Evolutionary conservation across 2,329 filamentous ascomycete species (phyloP).

Genomic region (Fusarium sp.): DNA sequence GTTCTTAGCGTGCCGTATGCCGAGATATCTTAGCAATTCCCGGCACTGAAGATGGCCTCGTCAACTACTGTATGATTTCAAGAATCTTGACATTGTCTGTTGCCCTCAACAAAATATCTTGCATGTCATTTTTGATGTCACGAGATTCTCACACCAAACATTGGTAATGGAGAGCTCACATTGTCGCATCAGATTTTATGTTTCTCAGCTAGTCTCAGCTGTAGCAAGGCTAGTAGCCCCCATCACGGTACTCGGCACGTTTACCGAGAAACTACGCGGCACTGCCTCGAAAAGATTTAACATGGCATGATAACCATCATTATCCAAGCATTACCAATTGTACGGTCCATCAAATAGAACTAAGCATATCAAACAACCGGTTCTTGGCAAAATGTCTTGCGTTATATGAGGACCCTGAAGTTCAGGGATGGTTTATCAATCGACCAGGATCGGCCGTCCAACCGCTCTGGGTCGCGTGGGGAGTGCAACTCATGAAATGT

Average conservation of each 20-base stretch:
- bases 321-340: not conserved
- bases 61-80: fast-evolving
- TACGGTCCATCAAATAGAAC: not conserved
- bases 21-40: not conserved
- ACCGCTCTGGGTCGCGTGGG: not conserved
- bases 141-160: not conserved
- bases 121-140: not conserved
- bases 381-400: not conserved
- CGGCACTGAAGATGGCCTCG: not conserved
- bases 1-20: not conserved
- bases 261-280: not conserved
- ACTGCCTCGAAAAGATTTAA: not conserved
- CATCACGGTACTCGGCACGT: not conserved
- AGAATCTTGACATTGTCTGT: too few species aligned
- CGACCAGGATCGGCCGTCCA: not conserved
- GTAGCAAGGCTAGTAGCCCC: not conserved
- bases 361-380: not conserved
- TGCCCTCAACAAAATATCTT: not conserved
- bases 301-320: not conserved
- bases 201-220: not conserved
- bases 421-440: not conserved
- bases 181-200: not conserved
- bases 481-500: too few species aligned
- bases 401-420: not conserved
- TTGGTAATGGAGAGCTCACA: fast-evolving